These are phyloP conservation scores for Aspergillus flavus DNA, from an alignment of 2,329 filamentous ascomycete genomes.

Conservation along the genomic window DNA sequence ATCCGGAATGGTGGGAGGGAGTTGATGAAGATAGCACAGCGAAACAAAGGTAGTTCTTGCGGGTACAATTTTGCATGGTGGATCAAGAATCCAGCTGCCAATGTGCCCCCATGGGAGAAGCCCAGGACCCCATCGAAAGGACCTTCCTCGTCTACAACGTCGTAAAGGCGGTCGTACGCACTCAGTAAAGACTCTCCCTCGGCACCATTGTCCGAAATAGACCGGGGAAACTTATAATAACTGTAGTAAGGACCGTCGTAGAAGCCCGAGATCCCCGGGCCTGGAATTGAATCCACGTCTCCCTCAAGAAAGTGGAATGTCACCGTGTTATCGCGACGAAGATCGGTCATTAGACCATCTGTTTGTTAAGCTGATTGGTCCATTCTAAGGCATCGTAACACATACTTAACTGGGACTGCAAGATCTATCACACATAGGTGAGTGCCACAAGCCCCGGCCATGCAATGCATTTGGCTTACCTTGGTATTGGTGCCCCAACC, in stretches of 20 bases:
- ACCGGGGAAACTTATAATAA: constrained; percentile 34
- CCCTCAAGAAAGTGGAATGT: constrained; percentile 35
- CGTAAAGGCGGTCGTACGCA: constrained; percentile 31
- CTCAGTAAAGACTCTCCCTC: constrained; percentile 25
- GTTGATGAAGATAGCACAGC: constrained; percentile 39
- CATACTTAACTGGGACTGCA: constrained; percentile 32
- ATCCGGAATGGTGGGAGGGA: constrained; percentile 35
- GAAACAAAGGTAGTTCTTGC: constrained; percentile 26
- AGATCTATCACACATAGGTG: constrained; percentile 23
- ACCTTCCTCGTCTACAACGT: constrained; percentile 30
- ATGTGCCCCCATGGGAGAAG: constrained; percentile 39
- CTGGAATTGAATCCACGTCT: constrained; percentile 30
- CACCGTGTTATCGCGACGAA: constrained; percentile 32
- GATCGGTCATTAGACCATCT: constrained; percentile 31
- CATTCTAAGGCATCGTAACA: background rate
- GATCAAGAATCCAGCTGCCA: constrained; percentile 34
- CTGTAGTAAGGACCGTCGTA: constrained; percentile 37
- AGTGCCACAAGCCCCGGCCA: background rate
- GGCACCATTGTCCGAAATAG: constrained; percentile 25
- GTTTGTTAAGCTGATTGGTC: background rate
- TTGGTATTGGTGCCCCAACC: constrained; percentile 37
- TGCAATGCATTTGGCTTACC: constrained; percentile 14
- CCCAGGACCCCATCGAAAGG: constrained; percentile 38
- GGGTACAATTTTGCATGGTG: constrained; percentile 30
- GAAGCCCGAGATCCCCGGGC: constrained; percentile 32